A percentile compares a stretch with the other conserved stretches of the same genome.
phyloP scores from a whole-genome alignment of 75 land plant species.

The Picea sitchensis region DNA sequence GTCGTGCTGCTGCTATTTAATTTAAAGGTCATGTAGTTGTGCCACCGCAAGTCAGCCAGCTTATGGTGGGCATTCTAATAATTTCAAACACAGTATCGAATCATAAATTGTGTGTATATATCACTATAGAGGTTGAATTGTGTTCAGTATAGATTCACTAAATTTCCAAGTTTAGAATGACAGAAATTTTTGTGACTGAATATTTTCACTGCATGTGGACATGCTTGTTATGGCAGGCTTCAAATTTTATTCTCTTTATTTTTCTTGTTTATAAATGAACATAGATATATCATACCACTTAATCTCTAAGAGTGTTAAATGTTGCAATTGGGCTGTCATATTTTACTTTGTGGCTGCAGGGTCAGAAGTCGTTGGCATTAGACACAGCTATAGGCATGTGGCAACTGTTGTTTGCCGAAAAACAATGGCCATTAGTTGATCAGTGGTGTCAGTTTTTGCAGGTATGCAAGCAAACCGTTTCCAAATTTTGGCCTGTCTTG shows the following conservation, averaged over 20 bases:
- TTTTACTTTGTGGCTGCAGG: slow-evolving; percentile 37
- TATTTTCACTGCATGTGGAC: too few species aligned
- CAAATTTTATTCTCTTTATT: background rate
- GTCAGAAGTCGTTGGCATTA: slow-evolving; percentile 93
- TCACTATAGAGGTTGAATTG: too few species aligned
- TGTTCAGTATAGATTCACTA: too few species aligned
- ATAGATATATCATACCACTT: too few species aligned
- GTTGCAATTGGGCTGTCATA: background rate
- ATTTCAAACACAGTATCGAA: too few species aligned
- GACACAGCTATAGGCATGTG: slow-evolving; percentile 99
- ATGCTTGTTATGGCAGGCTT: background rate
- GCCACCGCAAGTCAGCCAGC: too few species aligned
- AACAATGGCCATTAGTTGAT: slow-evolving; percentile 82
- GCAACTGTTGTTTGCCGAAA: slow-evolving; percentile 91
- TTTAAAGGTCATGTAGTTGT: background rate
- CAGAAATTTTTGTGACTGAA: too few species aligned
- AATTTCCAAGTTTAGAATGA: too few species aligned
- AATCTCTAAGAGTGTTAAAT: too few species aligned
- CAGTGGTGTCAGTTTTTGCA: slow-evolving; percentile 97
- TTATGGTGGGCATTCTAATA: too few species aligned
- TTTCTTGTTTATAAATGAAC: too few species aligned
- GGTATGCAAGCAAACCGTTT: slow-evolving; percentile 23
- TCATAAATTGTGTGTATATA: too few species aligned
- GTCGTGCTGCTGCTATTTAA: background rate
- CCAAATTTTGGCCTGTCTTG: background rate